A percentile compares a stretch with the other conserved stretches of the same genome.
phyloP scores from a whole-genome alignment of 2,329 filamentous ascomycete genomes.

The Cladosporium oxysporum region DNA sequence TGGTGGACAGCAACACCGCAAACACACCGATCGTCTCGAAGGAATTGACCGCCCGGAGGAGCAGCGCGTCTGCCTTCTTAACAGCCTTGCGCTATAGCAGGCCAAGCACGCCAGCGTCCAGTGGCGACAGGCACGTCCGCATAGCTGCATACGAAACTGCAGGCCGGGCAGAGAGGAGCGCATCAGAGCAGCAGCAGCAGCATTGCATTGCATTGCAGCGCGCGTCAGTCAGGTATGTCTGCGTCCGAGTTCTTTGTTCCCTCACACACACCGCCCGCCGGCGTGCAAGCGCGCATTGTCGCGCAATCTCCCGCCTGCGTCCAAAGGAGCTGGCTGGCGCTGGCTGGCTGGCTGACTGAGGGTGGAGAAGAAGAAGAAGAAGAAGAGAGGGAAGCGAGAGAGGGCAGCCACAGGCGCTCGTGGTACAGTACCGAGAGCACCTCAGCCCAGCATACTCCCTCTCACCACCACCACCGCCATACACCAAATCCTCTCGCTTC shows the following conservation, averaged over 20 bases:
- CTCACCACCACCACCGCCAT: background rate
- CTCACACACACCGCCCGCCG: conserved; percentile 12
- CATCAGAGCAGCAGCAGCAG: background rate
- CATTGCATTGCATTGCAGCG: background rate
- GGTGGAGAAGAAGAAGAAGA: background rate
- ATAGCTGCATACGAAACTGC: conserved; percentile 13
- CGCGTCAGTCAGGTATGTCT: conserved; percentile 8
- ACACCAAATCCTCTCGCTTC: background rate
- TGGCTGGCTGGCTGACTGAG: background rate
- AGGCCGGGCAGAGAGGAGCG: background rate
- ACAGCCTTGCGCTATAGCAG: conserved; percentile 8
- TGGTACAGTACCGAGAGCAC: too few species aligned
- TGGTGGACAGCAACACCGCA: conserved; percentile 2
- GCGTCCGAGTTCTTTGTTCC: conserved; percentile 11
- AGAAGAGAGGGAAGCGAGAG: background rate
- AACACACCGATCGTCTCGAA: conserved; percentile 4
- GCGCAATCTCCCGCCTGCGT: background rate
- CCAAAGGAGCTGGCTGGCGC: background rate
- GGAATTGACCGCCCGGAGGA: background rate
- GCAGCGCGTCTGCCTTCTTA: background rate
- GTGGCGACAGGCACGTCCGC: conserved; percentile 7
- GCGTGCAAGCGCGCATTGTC: conserved; percentile 4
- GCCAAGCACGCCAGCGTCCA: background rate
- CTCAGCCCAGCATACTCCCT: background rate
- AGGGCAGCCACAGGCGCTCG: background rate